Conservation (phyloP, 306 rosid species). For the Malus domestica region ASM211411v1 NC_041802.1:2796501-2797000, state of each 20-base stretch:
- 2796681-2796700: not conserved
- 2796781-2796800: not conserved
- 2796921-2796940: not conserved
- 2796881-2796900: not conserved
- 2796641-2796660: too few species aligned
- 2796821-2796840: not conserved
- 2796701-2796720: not conserved
- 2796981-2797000: too few species aligned
- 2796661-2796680: not conserved
- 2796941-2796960: not conserved
- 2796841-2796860: not conserved
- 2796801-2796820: not conserved
- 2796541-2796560: too few species aligned
- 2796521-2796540: rapidly evolving
- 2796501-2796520: too few species aligned
- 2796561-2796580: too few species aligned
- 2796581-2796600: too few species aligned
- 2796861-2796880: not conserved
- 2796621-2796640: not conserved
- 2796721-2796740: not conserved
- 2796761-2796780: not conserved
- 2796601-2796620: not conserved
- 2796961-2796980: not conserved
- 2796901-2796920: not conserved
- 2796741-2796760: not conserved